Evolutionary conservation across 108 stramenopile genomes (phyloP), one percentile per base, ranked within the genome.

Genomic region (Skeletonema menzelii): DNA sequence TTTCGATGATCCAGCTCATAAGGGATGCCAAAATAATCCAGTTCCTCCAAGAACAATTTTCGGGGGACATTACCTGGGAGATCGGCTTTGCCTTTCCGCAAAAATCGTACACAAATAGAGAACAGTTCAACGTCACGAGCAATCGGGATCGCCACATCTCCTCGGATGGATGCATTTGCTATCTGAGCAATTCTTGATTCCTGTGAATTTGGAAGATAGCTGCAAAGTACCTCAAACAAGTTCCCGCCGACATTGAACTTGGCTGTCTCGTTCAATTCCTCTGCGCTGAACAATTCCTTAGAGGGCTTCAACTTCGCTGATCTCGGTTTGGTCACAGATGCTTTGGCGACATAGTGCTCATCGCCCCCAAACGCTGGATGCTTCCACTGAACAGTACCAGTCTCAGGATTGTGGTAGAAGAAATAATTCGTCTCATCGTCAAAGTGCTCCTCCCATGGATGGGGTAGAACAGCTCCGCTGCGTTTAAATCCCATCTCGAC

Each of bases 101-200:
- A 2, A 34, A 56, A 70, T 28, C 38, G 56, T 6, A 70, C 26
- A 42, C 69, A 70, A 34, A 56, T 15, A 38, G 38, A 59, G 57
- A 70, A 70, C 58, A 70, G 8, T n/a, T 70, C 69, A 34, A 35
- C 55, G 34, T 70, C 58, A 22, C 58, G 56, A 40, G 69, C 53
- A 8, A 70, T 14, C 34, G 69, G 58, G 38, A 70, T 70, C 20
- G 69, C 58, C 35, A 59, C 57, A 20, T 59, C 69, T 27, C 56
- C 58, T 30, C 55, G 57, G 34, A 70, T 70, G 69, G 69, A 53
- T 31, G 56, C 31, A 10, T 34, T 58, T 30, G 69, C 56, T n/a
- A 38, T 70, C 37, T 53, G 32, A 26, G 69, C 69, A 24, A 70
- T 57, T 56, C 56, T 58, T 4, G 69, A 70, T 19, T 32, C 69